Conservation (phyloP, 305 asterid genomes). For the Salvia sclarea region DNA sequence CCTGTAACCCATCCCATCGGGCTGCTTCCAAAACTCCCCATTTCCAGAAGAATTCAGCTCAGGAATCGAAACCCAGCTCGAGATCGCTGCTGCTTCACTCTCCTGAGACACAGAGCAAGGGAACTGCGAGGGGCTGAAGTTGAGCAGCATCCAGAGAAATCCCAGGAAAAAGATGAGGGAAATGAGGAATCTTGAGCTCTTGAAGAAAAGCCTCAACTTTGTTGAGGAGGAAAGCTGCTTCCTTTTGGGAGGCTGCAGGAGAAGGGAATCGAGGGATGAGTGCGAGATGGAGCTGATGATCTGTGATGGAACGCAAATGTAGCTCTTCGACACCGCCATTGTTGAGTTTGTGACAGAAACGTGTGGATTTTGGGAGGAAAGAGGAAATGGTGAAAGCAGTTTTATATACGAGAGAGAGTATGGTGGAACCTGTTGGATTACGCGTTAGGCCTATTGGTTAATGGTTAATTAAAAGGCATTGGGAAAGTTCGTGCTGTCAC, state of each 20-base stretch:
- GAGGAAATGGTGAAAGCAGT: background rate
- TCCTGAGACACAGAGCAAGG: slow-evolving; percentile 50
- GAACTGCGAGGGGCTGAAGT: slow-evolving; percentile 46
- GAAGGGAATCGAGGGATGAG: slow-evolving; percentile 53
- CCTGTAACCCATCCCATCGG: slow-evolving; percentile 80
- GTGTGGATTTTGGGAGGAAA: background rate
- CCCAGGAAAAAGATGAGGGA: slow-evolving; percentile 48
- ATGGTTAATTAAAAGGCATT: slow-evolving; percentile 30
- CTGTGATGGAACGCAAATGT: slow-evolving; percentile 64
- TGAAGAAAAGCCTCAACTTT: slow-evolving; percentile 40
- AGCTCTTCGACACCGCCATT: slow-evolving; percentile 56
- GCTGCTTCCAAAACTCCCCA: slow-evolving; percentile 46
- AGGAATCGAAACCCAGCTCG: slow-evolving; percentile 40
- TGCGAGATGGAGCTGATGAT: slow-evolving; percentile 54
- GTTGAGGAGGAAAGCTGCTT: slow-evolving; percentile 31
- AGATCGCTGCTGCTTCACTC: slow-evolving; percentile 12
- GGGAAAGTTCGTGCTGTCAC: slow-evolving; percentile 14
- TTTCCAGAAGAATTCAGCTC: background rate
- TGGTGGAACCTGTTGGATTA: slow-evolving; percentile 26
- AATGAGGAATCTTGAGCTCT: slow-evolving; percentile 51
- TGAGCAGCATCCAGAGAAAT: slow-evolving; percentile 36
- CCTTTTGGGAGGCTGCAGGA: slow-evolving; percentile 45
- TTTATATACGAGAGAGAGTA: slow-evolving; percentile 30
- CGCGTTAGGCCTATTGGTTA: slow-evolving; percentile 43
- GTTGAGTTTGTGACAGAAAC: background rate